Percentiles rank a stretch among this genome's conserved stretches.
phyloP scores from a whole-genome alignment of 2,329 filamentous ascomycete species.

The Xylaria multiplex region DNA sequence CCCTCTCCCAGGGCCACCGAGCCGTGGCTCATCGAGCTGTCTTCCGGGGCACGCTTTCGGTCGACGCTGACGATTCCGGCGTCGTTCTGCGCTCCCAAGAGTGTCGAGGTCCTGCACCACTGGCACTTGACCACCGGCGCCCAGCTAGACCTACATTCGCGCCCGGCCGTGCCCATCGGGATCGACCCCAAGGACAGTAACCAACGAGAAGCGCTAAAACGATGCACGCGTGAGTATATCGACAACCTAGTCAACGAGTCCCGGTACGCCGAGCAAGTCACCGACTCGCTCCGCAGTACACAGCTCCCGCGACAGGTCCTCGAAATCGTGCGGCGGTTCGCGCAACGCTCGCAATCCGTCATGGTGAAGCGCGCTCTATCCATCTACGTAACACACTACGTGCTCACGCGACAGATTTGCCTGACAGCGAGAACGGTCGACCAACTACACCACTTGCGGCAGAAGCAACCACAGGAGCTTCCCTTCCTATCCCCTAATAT shows the following conservation, averaged over 20 bases:
- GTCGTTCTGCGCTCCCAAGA: constrained; percentile 63
- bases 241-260: constrained; percentile 60
- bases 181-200: constrained; percentile 56
- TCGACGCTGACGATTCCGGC: constrained; percentile 59
- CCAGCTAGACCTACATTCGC: constrained; percentile 54
- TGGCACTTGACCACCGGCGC: constrained; percentile 57
- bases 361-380: constrained; percentile 65
- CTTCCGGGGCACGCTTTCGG: constrained; percentile 57
- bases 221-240: constrained; percentile 60
- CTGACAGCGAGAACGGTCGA: constrained; percentile 58
- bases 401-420: constrained; percentile 65
- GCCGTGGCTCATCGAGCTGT: constrained; percentile 59
- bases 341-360: constrained; percentile 51
- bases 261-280: constrained; percentile 61
- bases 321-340: constrained; percentile 59
- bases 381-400: constrained; percentile 66
- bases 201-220: constrained; percentile 59
- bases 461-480: constrained; percentile 55
- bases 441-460: constrained; percentile 52
- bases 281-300: constrained; percentile 58
- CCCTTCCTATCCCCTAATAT: background rate
- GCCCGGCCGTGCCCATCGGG: constrained; percentile 61
- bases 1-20: constrained; percentile 43
- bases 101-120: constrained; percentile 60
- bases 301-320: constrained; percentile 59